Evolutionary conservation across 371 early-diverging fungal genomes (phyloP).

Genomic region (Mucor indicus): DNA sequence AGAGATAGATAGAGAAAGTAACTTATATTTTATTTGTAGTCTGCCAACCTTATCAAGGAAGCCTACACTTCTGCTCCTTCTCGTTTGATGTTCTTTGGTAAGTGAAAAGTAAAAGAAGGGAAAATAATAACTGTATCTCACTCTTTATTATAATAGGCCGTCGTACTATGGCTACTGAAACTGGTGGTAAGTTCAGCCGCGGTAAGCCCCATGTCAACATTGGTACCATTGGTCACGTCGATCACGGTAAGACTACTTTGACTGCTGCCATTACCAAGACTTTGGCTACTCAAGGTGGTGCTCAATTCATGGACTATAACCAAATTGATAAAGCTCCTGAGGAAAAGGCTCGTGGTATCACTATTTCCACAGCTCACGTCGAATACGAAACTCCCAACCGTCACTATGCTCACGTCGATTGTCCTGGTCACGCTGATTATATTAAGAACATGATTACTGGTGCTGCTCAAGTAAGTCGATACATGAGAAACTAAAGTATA

Average conservation of each 20-base stretch:
- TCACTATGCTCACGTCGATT: slow-evolving; percentile 98
- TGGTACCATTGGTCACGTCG: slow-evolving; percentile 99
- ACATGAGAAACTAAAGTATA: no score
- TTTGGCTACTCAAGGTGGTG: slow-evolving; percentile 72
- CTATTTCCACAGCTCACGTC: slow-evolving; percentile 94
- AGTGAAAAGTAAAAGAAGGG: slow-evolving; percentile 4
- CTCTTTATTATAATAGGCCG: slow-evolving; percentile 37
- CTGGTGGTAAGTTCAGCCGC: slow-evolving; percentile 62
- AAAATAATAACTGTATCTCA: no score
- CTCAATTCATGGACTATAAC: slow-evolving; percentile 91
- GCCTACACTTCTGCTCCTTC: slow-evolving; percentile 41
- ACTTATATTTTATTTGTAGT: no score
- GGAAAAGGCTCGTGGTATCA: slow-evolving; percentile 97
- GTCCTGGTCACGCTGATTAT: slow-evolving; percentile 99
- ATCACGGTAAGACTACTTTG: slow-evolving; percentile 99
- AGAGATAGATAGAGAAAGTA: no score
- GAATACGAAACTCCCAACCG: slow-evolving; percentile 91
- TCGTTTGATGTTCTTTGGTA: slow-evolving; percentile 44
- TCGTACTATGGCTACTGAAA: slow-evolving; percentile 47
- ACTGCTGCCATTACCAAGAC: slow-evolving; percentile 99
- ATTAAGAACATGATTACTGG: slow-evolving; percentile 97
- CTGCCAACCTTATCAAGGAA: slow-evolving; percentile 38
- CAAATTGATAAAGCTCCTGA: slow-evolving; percentile 98
- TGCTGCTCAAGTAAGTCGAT: no score
- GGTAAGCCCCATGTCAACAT: slow-evolving; percentile 98